phyloP scores from a whole-genome alignment of 2,329 filamentous ascomycete genomes.

The Penicillium crustosum region DNA sequence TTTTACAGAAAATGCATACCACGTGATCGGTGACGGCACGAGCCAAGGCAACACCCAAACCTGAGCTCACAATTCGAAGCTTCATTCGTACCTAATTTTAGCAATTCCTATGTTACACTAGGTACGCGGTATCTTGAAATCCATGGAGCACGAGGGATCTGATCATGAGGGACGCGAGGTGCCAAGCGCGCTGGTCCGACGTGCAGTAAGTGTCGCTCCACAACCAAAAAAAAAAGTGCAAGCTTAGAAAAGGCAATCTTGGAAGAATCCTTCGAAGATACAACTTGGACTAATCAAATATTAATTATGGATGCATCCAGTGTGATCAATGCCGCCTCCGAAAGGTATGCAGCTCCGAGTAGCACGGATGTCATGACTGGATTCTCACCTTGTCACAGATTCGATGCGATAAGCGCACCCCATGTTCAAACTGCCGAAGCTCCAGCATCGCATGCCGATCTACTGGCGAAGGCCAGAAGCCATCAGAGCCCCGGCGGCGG shows the following conservation, averaged over 20 bases:
- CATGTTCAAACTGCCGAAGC: constrained; percentile 44
- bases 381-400: constrained; percentile 30
- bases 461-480: constrained; percentile 37
- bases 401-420: constrained; percentile 43
- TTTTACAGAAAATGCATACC: not conserved
- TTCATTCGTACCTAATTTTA: not conserved
- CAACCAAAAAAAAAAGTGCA: not conserved
- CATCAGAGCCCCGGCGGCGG: constrained; percentile 39
- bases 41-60: not conserved
- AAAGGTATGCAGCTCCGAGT: constrained; percentile 26
- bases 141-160: constrained; percentile 34
- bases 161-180: constrained; percentile 27
- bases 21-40: constrained; percentile 5
- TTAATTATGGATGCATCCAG: constrained; percentile 17
- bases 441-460: constrained; percentile 40
- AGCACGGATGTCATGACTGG: not conserved
- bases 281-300: not conserved
- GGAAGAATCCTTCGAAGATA: not conserved
- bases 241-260: not conserved
- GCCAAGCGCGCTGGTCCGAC: constrained; percentile 22
- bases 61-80: not conserved
- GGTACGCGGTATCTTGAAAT: not conserved
- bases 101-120: not conserved
- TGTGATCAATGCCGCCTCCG: constrained; percentile 38
- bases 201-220: constrained; percentile 32